Base-by-base conservation (phyloP, 768 basidiomycete genomes). In the Baorangia bicolor region DNA sequence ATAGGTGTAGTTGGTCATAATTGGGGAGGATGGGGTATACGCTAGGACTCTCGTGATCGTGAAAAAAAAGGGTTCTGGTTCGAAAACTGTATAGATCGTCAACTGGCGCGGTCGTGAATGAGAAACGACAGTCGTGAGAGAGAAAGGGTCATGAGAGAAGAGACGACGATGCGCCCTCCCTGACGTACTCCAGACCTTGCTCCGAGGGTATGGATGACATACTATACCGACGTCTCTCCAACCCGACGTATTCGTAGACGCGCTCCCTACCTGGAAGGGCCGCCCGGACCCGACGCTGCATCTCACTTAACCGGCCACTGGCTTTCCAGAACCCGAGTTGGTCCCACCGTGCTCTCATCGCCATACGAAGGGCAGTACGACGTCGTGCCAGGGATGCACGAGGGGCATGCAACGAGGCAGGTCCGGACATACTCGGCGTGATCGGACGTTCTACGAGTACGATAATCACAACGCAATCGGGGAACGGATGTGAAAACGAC, bases 231-330 rank as follows among this genome's bases (percentile, higher is more conserved):
- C 23, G 37, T 1, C 14, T 13, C 40, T 67, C 65, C 60, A 54
- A 3, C 18, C 69, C 70, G n/a, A 70, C 69, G 44, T 71, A 70
- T n/a, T 71, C 58, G 49, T 70, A 69, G 4, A 72, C 70, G 11
- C 59, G 58, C 9, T 68, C 69, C 8, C 66, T 56, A 23, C 55
- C 64, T 2, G 69, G 70, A 21, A 70, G 56, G 21, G 62, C 64
- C 12, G 64, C 70, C 38, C 66, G 59, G 18, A 70, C 60, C 31
- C 70, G 68, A 33, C 66, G 70, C 43, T 67, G 70, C 49, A 68
- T 57, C 30, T 71, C 69, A 6, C 38, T 56, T 8, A 71, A 41
- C 21, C 64, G 69, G 25, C 70, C 66, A 13, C 64, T 53, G 9
- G 63, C 67, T 44, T 48, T 69, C 62, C 68, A 65, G 23, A 61